Evolutionary conservation across 805 yeast genomes (phyloP).

Genomic region (Pichia californica): DNA sequence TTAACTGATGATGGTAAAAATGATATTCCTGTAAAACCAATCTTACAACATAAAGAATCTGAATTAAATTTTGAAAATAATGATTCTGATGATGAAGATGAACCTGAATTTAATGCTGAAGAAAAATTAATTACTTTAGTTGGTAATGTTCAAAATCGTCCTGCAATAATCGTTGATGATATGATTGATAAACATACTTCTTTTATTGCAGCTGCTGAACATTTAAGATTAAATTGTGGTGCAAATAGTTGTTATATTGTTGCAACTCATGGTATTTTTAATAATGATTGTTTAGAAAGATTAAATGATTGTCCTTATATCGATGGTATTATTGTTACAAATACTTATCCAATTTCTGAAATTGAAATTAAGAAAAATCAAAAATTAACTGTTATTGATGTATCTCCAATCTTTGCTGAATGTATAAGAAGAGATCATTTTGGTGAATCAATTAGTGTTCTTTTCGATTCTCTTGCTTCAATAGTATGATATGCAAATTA

Average conservation of each 20-base stretch:
- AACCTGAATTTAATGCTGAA: conserved; percentile 48
- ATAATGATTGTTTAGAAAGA: conserved; percentile 77
- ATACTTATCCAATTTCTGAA: conserved; percentile 84
- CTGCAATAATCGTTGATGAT: conserved; percentile 93
- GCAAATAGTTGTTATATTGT: conserved; percentile 85
- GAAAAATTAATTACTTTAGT: conserved; percentile 93
- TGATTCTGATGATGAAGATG: conserved; percentile 87
- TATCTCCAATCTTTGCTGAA: conserved; percentile 93
- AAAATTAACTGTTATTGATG: conserved; percentile 84
- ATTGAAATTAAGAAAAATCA: conserved; percentile 50
- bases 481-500: conserved; percentile 26
- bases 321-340: conserved; percentile 90
- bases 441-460: conserved; percentile 92
- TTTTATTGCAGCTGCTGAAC: conserved; percentile 97
- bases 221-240: conserved; percentile 91
- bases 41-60: conserved; percentile 20
- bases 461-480: conserved; percentile 80
- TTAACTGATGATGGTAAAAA: conserved; percentile 59
- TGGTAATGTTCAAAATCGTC: conserved; percentile 88
- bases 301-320: conserved; percentile 74
- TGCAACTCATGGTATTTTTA: conserved; percentile 94
- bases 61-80: conserved; percentile 53
- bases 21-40: conserved; percentile 13
- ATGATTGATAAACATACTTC: conserved; percentile 95
- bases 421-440: conserved; percentile 98